Conservation (phyloP, 371 early-diverging fungal species). For the Apophysomyces variabilis region DNA sequence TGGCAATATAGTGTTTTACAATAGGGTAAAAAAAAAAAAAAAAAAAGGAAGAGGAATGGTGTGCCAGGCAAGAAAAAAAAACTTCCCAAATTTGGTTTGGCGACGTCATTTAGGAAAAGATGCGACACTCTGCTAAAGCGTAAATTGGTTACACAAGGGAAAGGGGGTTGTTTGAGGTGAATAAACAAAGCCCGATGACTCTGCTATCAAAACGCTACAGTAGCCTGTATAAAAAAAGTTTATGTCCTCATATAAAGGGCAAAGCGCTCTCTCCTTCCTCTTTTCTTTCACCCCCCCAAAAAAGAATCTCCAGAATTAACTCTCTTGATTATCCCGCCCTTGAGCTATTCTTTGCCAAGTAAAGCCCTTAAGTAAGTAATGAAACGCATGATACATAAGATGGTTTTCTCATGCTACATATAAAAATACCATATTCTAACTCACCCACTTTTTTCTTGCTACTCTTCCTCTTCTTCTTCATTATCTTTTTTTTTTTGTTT, state of each 20-base stretch:
- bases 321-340: neutral
- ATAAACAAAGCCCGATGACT: constrained; percentile 35
- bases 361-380: constrained; percentile 9
- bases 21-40: constrained; percentile 14
- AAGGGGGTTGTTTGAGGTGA: constrained; percentile 30
- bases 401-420: constrained; percentile 5
- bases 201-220: neutral
- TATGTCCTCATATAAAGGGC: neutral
- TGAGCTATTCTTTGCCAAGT: constrained; percentile 5
- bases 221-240: neutral
- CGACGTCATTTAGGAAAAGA: constrained; percentile 21
- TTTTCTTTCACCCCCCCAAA: neutral
- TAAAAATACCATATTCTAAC: neutral
- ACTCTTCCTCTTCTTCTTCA: constrained; percentile 6
- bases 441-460: constrained; percentile 11
- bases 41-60: neutral
- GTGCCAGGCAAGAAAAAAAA: neutral
- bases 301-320: neutral
- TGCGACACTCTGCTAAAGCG: constrained; percentile 15
- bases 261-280: too few relatives aligned
- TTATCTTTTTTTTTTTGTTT: neutral
- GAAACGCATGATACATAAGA: constrained; percentile 3
- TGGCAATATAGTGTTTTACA: constrained; percentile 6
- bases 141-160: constrained; percentile 14
- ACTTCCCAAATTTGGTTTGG: constrained; percentile 6